Conservation (phyloP, 1,139 yeast species). For the Scheffersomyces quercinus region DNA sequence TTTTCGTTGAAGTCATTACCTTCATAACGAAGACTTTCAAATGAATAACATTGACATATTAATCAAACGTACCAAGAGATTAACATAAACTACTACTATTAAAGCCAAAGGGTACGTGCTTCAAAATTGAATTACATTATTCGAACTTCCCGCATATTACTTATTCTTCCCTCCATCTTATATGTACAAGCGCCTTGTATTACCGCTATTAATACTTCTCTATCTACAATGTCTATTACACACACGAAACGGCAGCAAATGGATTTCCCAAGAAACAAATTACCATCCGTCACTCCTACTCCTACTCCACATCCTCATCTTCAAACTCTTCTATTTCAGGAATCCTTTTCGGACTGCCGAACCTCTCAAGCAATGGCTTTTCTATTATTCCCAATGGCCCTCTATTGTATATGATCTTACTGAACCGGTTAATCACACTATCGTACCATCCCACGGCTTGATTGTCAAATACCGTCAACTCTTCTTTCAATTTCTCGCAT, state of each 20-base stretch:
- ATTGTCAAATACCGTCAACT: constrained; percentile 16
- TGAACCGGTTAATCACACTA: constrained; percentile 32
- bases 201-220: too few species aligned
- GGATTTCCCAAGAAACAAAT: background rate
- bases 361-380: constrained; percentile 41
- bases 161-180: background rate
- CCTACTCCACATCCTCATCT: constrained; percentile 39
- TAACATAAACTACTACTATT: too few species aligned
- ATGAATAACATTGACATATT: too few species aligned
- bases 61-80: too few species aligned
- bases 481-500: constrained; percentile 28
- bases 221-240: too few species aligned
- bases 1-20: too few species aligned
- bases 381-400: constrained; percentile 49
- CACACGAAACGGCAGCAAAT: background rate
- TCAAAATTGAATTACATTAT: too few species aligned
- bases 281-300: background rate
- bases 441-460: constrained; percentile 34
- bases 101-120: too few species aligned
- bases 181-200: too few species aligned
- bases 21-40: too few species aligned
- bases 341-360: constrained; percentile 34
- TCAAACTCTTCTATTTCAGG: constrained; percentile 46
- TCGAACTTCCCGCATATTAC: background rate
- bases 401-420: constrained; percentile 39